phyloP scores from a whole-genome alignment of 1,139 yeast genomes.

The Kluyveromyces sp. region DNA sequence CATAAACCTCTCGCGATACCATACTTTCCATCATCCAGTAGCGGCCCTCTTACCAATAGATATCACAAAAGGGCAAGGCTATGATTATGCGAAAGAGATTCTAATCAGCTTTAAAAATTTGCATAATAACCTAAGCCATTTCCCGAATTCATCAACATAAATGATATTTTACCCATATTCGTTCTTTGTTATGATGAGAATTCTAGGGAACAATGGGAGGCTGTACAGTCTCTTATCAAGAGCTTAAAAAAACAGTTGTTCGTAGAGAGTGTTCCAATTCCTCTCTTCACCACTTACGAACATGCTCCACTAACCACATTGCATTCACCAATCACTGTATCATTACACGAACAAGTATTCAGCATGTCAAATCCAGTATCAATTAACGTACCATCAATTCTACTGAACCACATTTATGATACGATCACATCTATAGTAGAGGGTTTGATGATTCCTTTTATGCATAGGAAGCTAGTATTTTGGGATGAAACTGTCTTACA shows the following conservation, averaged over 20 bases:
- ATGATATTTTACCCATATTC: constrained; percentile 45
- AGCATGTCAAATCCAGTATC: constrained; percentile 44
- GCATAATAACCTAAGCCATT: constrained; percentile 20
- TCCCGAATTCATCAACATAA: constrained; percentile 51
- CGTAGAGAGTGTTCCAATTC: constrained; percentile 30
- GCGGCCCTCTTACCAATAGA: constrained; percentile 62
- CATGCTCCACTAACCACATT: constrained; percentile 18
- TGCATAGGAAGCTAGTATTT: constrained; percentile 46
- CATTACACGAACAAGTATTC: constrained; percentile 58
- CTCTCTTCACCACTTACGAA: constrained; percentile 24
- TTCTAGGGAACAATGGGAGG: constrained; percentile 22
- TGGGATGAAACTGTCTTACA: constrained; percentile 82
- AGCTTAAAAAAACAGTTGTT: constrained; percentile 33
- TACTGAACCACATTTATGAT: constrained; percentile 23
- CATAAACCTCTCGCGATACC: constrained; percentile 64
- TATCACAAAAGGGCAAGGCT: constrained; percentile 24
- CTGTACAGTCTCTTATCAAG: constrained; percentile 27
- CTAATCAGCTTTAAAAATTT: constrained; percentile 41
- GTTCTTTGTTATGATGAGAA: constrained; percentile 29
- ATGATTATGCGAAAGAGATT: constrained; percentile 48
- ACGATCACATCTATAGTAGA: constrained; percentile 18
- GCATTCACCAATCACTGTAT: constrained; percentile 35
- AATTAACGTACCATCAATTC: constrained; percentile 13
- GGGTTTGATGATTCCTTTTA: constrained; percentile 28
- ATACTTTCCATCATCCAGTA: constrained; percentile 85